Conservation (phyloP, 306 rosid species). For the Elaeagnus macrophylla region DNA sequence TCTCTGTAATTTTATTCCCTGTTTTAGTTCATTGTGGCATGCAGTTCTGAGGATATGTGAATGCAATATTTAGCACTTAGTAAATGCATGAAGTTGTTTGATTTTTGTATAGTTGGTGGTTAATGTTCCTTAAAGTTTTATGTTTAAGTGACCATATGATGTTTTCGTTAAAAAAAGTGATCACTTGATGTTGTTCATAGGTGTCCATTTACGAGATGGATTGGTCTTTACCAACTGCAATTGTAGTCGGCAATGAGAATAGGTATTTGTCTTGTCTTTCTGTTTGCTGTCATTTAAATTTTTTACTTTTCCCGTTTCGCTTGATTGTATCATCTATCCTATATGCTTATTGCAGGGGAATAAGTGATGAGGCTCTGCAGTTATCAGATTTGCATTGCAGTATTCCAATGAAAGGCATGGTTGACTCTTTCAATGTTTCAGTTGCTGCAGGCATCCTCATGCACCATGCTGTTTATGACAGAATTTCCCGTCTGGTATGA, state of each 20-base stretch:
- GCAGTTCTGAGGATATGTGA: not conserved
- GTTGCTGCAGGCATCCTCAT: slow-evolving; percentile 94
- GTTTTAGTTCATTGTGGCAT: not conserved
- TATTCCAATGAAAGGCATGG: slow-evolving; percentile 94
- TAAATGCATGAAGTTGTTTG: not conserved
- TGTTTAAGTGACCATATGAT: not conserved
- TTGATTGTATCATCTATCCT: not conserved
- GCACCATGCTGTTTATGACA: slow-evolving; percentile 90
- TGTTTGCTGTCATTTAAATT: no score
- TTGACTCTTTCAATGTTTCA: slow-evolving; percentile 87
- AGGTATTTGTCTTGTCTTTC: slow-evolving; percentile 37
- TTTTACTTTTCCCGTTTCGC: no score
- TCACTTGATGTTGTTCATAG: slow-evolving; percentile 31
- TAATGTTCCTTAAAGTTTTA: not conserved
- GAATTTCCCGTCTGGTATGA: slow-evolving; percentile 65
- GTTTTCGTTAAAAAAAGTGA: not conserved
- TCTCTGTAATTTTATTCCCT: not conserved
- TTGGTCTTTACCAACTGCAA: slow-evolving; percentile 89
- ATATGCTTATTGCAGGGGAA: slow-evolving; percentile 48
- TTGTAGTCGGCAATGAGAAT: slow-evolving; percentile 79
- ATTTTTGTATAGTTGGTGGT: not conserved
- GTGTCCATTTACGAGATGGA: slow-evolving; percentile 74
- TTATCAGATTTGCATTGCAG: slow-evolving; percentile 80
- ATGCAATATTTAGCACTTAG: not conserved
- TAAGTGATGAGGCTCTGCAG: slow-evolving; percentile 74